Evolutionary conservation across 768 basidiomycete genomes (phyloP), one percentile per base, ranked within the genome.

Genomic region (Leccinellum luteum): DNA sequence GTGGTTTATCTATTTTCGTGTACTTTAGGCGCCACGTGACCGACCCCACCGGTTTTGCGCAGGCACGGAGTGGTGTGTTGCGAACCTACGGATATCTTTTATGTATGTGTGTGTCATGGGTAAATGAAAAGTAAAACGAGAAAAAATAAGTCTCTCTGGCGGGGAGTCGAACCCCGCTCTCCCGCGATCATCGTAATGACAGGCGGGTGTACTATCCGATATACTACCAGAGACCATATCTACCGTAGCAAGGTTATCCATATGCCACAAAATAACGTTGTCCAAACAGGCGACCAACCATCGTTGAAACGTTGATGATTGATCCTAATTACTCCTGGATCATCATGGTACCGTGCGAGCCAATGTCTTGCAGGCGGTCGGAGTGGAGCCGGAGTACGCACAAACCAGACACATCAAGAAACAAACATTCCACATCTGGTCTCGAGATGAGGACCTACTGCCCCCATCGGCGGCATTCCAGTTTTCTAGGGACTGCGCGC

Each of bases 121-220:
- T n/a, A n/a, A n/a, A 25, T 4, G 13, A 13, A 13, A 32, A 14
- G 2, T 19, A 19, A 19, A 41, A 19, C n/a, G 28, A 13, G 30
- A 34, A 34, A 30, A 61, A 64, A 69, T 54, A 41, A 53, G 55
- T 60, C 74, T 74, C 73, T 75, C 76, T 78, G 75, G 76, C 75
- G 76, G 75, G 76, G 75, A 78, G 65, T 76, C 76, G 75, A 76
- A 76, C 75, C 75, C 75, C 67, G 75, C 71, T 69, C 64, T 77
- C 66, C 72, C 75, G 76, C 75, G 75, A 41, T 52, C 65, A 28
- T 48, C 2, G 15, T 27, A 25, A 48, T 78, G 76, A 78, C 76
- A 78, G 73, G 76, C 77, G 76, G 78, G 73, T 78, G 77, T 78
- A 78, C 76, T 78, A 75, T 73, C 76, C 76, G 76, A 78, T 78